Evolutionary conservation across 2,329 filamentous ascomycete species (phyloP).

Genomic region (Penicillium capsulatum): DNA sequence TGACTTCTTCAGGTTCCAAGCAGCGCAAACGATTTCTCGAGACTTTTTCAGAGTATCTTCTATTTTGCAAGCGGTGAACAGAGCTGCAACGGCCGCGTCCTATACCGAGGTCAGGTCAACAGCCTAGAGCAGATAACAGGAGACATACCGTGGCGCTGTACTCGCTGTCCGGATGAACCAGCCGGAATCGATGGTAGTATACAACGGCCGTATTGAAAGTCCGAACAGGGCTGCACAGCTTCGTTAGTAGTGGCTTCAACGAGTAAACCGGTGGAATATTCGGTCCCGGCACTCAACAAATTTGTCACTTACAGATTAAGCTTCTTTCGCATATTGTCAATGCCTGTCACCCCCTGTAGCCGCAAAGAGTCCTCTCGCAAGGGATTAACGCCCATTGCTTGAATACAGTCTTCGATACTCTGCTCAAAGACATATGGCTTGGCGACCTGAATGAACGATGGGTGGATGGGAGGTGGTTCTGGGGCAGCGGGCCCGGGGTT

Average conservation of each 20-base stretch:
- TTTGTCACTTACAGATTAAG: conserved; percentile 78
- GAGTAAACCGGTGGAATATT: too few species aligned
- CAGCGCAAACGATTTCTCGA: conserved; percentile 82
- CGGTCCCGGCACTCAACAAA: too few species aligned
- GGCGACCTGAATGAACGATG: conserved; percentile 61
- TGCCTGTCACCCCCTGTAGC: conserved; percentile 81
- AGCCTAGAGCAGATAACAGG: neutral
- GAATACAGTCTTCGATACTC: conserved; percentile 68
- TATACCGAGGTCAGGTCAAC: conserved; percentile 34
- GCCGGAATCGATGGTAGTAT: conserved; percentile 90
- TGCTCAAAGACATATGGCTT: conserved; percentile 80
- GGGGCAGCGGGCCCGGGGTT: conserved; percentile 12
- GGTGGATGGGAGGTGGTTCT: conserved; percentile 51
- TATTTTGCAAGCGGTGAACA: conserved; percentile 94
- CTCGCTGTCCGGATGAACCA: conserved; percentile 77
- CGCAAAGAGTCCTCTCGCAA: conserved; percentile 75
- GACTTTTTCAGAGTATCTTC: conserved; percentile 98
- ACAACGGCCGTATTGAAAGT: conserved; percentile 89
- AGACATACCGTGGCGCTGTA: conserved; percentile 63
- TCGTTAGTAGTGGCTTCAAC: conserved; percentile 9
- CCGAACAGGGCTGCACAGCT: conserved; percentile 64
- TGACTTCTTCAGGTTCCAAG: conserved; percentile 75
- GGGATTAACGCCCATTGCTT: conserved; percentile 65
- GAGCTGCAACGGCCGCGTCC: conserved; percentile 79
- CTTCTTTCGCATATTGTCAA: conserved; percentile 75